Base-by-base conservation (phyloP, 257 asterid genomes). In the Solanum ossicruentum region DNA sequence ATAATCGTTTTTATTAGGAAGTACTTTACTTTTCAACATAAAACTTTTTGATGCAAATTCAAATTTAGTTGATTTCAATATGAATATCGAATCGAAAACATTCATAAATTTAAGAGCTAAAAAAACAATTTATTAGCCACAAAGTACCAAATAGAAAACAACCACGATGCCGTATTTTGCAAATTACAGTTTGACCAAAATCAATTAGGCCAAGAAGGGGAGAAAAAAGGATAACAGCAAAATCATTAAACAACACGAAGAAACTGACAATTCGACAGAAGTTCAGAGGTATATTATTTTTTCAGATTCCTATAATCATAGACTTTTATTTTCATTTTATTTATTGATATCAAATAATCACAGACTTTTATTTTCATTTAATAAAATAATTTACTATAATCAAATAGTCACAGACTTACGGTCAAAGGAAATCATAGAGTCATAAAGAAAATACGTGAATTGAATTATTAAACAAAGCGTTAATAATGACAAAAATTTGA, bases 241-340 rank as follows among this genome's bases (percentile, higher is more conserved):
- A 15, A 77, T 51, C 47, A 51, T 77, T 26, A 77, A 77, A 51
- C 15, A 77, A 77, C 5, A 77, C 0, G 2, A 77, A 49, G 60
- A 73, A 23, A 26, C 82, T 51, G 45, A 77, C 47, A 77, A 26
- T 77, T 77, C 23, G 6, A 26, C 82, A 51, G 61, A 77, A 77
- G 21, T 21, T 3, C 47, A 51, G 47, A 49, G 13, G 66, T 58
- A 17, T 77, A 49, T 1, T 21, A 23, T 23, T 77, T 77, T 63
- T 51, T 39, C 78, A 51, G 82, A 77, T 51, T 23, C 82, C 82
- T 15, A 4, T 75, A 47, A 3, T 73, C 32, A 71, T 0, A 32
- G 36, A 32, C 36, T 32, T 32, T 32, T 3, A 32, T 32, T 32
- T 32, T 32, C 41, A 36, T 36, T 36, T 36, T 3, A 36, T 36